Evolutionary conservation across 345 rosid genomes (phyloP).

Genomic region (Gossypioides kirkii): DNA sequence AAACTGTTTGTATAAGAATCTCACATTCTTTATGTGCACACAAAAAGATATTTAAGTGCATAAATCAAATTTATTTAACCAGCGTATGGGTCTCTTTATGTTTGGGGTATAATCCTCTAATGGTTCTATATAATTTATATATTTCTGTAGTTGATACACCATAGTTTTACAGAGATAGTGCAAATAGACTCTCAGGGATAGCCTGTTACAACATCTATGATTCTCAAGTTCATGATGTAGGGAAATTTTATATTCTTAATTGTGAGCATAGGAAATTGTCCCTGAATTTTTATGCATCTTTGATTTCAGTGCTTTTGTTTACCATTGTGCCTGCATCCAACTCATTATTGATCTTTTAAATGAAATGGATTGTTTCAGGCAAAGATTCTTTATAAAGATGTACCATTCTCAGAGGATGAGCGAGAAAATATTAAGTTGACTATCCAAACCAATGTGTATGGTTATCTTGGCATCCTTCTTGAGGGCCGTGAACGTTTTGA

Average conservation of each 20-base stretch:
- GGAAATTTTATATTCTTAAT: neutral
- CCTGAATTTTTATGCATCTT: constrained; percentile 7
- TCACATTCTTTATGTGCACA: neutral
- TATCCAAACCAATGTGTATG: constrained; percentile 83
- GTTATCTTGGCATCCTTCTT: constrained; percentile 87
- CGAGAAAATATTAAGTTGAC: constrained; percentile 72
- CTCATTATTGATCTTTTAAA: constrained; percentile 2
- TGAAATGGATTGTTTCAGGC: constrained; percentile 50
- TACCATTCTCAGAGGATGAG: constrained; percentile 82
- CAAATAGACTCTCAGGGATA: neutral
- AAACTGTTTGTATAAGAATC: neutral
- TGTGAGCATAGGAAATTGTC: neutral
- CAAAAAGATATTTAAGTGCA: neutral
- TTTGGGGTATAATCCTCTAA: constrained; percentile 2
- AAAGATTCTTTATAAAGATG: constrained; percentile 77
- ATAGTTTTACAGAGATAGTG: neutral
- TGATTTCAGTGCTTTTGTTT: neutral
- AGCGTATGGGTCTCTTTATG: neutral
- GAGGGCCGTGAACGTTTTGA: constrained; percentile 97
- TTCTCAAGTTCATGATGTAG: neutral
- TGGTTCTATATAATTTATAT: neutral
- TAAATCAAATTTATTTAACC: neutral
- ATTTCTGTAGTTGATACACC: neutral
- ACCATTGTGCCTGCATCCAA: neutral
- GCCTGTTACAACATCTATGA: neutral